Evolutionary conservation across 768 basidiomycete species (phyloP).

Genomic region (Lentinula raphanica): DNA sequence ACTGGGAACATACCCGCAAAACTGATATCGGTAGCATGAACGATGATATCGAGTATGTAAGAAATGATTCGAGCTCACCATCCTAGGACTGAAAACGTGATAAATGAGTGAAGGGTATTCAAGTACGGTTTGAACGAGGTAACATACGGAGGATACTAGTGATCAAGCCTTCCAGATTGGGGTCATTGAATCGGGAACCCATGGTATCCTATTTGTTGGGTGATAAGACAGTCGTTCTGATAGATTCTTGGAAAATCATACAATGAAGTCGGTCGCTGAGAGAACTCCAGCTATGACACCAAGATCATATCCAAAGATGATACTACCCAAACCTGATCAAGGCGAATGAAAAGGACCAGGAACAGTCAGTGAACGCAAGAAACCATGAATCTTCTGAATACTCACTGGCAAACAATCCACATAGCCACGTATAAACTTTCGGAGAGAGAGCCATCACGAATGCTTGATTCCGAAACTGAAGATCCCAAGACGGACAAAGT

Average conservation of each 20-base stretch:
- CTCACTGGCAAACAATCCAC: constrained; percentile 44
- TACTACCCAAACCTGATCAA: constrained; percentile 30
- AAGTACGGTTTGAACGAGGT: too few species aligned
- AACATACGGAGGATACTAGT: constrained; percentile 35
- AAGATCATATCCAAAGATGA: constrained; percentile 31
- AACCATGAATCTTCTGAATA: neutral
- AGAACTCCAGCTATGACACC: constrained; percentile 47
- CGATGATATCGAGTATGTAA: neutral
- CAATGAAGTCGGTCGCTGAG: constrained; percentile 32
- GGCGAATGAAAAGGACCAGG: neutral
- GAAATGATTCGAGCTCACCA: constrained; percentile 19
- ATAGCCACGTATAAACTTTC: constrained; percentile 51
- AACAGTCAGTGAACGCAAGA: neutral
- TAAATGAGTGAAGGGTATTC: neutral
- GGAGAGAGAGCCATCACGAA: constrained; percentile 31
- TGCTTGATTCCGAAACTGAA: neutral
- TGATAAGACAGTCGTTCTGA: neutral
- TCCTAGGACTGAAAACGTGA: constrained; percentile 26
- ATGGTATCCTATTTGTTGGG: constrained; percentile 22
- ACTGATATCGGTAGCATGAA: constrained; percentile 15
- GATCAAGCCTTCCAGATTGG: constrained; percentile 34
- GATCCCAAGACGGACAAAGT: neutral
- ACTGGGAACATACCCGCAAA: constrained; percentile 42
- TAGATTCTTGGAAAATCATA: constrained; percentile 9
- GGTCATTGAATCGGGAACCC: constrained; percentile 30